Evolutionary conservation across 441 rosid species (phyloP).

Genomic region (Capsella rubella): DNA sequence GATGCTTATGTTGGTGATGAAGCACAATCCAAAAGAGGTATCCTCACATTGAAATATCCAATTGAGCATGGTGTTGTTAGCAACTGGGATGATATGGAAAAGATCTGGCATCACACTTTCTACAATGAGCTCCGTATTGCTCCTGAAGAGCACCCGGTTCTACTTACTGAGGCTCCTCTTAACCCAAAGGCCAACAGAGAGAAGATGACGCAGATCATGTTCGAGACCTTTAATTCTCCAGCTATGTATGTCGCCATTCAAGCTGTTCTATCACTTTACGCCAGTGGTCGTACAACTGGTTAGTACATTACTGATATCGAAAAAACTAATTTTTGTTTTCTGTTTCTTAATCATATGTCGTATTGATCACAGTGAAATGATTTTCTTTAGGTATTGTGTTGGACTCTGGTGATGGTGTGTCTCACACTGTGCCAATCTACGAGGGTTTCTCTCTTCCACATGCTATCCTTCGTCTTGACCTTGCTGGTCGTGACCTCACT

Average conservation of each 20-base stretch:
- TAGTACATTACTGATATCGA: constrained; percentile 18
- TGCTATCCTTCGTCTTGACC: constrained; percentile 65
- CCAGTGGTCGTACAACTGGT: constrained; percentile 84
- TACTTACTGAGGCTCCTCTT: constrained; percentile 70
- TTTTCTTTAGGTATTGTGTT: constrained; percentile 57
- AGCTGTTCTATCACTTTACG: constrained; percentile 71
- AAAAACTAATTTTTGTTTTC: neutral
- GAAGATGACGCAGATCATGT: constrained; percentile 65
- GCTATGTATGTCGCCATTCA: constrained; percentile 71
- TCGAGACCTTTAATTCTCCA: constrained; percentile 58
- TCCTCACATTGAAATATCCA: constrained; percentile 57
- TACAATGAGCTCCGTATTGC: constrained; percentile 68
- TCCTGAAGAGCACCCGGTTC: constrained; percentile 73
- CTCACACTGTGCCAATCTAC: constrained; percentile 68
- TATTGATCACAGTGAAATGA: neutral
- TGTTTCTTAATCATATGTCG: neutral
- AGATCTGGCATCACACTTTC: constrained; percentile 56
- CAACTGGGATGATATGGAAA: constrained; percentile 55
- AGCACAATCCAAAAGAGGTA: constrained; percentile 60
- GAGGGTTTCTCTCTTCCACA: constrained; percentile 71
- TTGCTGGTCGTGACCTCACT: constrained; percentile 73
- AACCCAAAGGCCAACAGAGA: constrained; percentile 75
- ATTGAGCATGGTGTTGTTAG: constrained; percentile 58
- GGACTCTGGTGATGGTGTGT: constrained; percentile 73
- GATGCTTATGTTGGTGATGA: constrained; percentile 58